Evolutionary conservation across 352 stramenopile species (phyloP), one percentile per base, ranked within the genome.

Genomic region (Phytophthora brassicae): DNA sequence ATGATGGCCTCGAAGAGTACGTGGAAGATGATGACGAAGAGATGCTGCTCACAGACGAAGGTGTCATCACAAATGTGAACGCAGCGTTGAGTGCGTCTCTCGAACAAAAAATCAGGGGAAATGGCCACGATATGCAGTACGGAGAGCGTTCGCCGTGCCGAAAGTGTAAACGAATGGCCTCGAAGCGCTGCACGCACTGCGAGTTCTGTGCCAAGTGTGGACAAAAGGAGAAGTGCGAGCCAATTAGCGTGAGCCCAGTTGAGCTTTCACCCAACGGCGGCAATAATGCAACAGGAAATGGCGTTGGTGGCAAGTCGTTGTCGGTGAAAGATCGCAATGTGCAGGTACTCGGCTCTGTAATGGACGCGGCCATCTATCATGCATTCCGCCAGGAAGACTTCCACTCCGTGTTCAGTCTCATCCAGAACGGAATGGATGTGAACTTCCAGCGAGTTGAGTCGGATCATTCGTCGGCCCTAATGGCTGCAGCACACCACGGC

Each of bases 401-500:
- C 63, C 69, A 93, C 65, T 79, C 80, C 13, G 78, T 89, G 14
- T 93, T 93, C 53, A 89, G 78, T 63, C 62, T 93, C n/a, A 72
- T 91, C 44, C 65, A 81, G 41, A 93, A 93, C 49, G 84, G 82
- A 60, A 90, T 89, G 81, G 81, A 93, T 56, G 79, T 93, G n/a
- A 91, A 93, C 64, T 93, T 93, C 52, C 81, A 91, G 72, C 78
- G 84, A 44, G 64, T 89, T 46, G 84, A 93, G 71, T 90, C 80
- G 29, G 84, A 93, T 56, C 60, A 64, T 59, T 91, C 81, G 56
- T 79, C 81, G 1, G 84, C 79, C 39, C 69, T 93, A 35, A 93
- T 93, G 84, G 84, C 84, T 1, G 84, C 81, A 19, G 84, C 84
- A 17, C 81, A 91, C 59, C 81, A 93, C 60, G 84, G 84, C n/a